These are phyloP conservation scores for Setaria viridis DNA, from an alignment of 202 grass and related monocot genomes.

Conservation along the genomic window DNA sequence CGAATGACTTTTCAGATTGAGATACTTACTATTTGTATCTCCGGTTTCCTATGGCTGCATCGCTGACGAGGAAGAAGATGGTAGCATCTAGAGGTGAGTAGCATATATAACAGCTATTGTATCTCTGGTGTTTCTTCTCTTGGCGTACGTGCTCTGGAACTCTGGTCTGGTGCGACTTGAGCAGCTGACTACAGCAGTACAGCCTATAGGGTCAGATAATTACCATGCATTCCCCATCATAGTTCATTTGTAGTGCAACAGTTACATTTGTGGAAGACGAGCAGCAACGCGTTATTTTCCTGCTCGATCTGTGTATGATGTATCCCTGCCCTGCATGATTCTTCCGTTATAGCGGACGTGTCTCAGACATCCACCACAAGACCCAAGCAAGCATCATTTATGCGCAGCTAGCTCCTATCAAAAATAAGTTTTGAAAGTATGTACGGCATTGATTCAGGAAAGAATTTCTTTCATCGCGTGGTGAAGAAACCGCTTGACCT, in stretches of 20 bases:
- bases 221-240: not conserved
- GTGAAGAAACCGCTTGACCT: not conserved
- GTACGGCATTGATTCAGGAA: not conserved
- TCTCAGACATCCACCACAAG: conserved; percentile 27
- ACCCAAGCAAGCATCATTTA: conserved; percentile 12
- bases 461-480: not conserved
- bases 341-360: conserved; percentile 29
- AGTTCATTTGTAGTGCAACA: not conserved
- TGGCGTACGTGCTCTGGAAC: not conserved
- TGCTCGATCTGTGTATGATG: not conserved
- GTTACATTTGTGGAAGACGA: not conserved
- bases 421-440: not conserved
- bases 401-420: not conserved
- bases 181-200: not conserved
- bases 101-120: not conserved
- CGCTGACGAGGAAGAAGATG: not conserved
- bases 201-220: not conserved
- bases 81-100: not conserved
- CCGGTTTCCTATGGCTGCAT: not conserved
- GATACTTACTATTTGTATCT: not conserved
- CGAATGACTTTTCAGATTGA: not conserved
- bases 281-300: conserved; percentile 1
- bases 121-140: no score
- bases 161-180: not conserved
- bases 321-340: conserved; percentile 10